Evolutionary conservation across 495 filamentous ascomycete genomes (phyloP).

Genomic region (Podospora didyma): DNA sequence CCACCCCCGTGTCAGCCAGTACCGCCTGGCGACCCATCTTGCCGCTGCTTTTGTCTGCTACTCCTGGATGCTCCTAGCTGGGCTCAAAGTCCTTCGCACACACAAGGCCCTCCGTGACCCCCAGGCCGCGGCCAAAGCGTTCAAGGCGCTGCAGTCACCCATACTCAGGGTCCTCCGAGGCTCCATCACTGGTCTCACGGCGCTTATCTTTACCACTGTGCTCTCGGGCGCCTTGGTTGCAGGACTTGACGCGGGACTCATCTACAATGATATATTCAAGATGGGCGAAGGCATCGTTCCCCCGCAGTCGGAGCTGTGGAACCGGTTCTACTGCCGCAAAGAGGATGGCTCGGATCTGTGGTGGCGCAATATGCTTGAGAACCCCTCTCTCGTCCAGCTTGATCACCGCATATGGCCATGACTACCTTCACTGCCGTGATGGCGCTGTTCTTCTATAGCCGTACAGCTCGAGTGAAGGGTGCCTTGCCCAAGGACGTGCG

Average conservation of each 20-base stretch:
- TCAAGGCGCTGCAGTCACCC: conserved; percentile 60
- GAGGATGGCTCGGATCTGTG: conserved; percentile 73
- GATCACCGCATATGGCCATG: conserved; percentile 86
- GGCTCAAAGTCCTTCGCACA: conserved; percentile 76
- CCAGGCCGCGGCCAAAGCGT: conserved; percentile 45
- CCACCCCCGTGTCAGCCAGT: conserved; percentile 90
- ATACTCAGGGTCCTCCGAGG: conserved; percentile 67
- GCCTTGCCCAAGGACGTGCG: conserved; percentile 60
- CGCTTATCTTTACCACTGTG: conserved; percentile 80
- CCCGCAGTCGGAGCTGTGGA: conserved; percentile 76
- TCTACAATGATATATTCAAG: conserved; percentile 96
- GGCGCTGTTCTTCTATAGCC: conserved; percentile 70
- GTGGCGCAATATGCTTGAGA: conserved; percentile 97
- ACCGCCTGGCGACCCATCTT: conserved; percentile 84
- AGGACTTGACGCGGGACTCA: conserved; percentile 89
- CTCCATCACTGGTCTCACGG: conserved; percentile 65
- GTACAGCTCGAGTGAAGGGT: conserved; percentile 58
- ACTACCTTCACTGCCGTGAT: conserved; percentile 82
- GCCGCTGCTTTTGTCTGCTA: conserved; percentile 89
- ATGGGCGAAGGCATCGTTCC: conserved; percentile 85
- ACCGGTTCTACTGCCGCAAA: conserved; percentile 77
- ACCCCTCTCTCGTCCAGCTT: conserved; percentile 89
- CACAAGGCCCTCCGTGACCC: conserved; percentile 64
- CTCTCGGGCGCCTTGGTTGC: conserved; percentile 93
- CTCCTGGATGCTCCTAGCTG: conserved; percentile 88